Conservation (phyloP, 2,329 filamentous ascomycete species). For the Didymella lethalis region DNA sequence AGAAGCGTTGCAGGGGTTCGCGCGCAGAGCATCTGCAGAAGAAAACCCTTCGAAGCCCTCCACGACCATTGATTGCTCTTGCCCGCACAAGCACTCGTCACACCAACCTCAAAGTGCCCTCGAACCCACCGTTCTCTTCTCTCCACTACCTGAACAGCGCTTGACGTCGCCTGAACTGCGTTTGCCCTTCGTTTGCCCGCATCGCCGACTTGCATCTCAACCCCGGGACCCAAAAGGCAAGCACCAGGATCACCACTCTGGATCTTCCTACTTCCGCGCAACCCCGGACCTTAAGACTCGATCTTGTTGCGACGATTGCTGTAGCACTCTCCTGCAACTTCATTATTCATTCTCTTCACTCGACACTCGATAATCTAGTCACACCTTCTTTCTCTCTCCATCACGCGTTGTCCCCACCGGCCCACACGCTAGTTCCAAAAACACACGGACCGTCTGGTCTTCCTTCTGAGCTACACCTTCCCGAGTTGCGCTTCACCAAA, state of each 20-base stretch:
- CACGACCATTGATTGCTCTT: constrained; percentile 24
- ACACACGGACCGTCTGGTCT: constrained; percentile 26
- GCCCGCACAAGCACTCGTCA: constrained; percentile 25
- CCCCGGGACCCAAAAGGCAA: constrained; percentile 24
- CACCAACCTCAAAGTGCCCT: constrained; percentile 14
- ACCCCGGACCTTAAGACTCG: constrained; percentile 16
- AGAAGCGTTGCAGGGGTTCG: constrained; percentile 31
- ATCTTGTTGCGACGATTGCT: constrained; percentile 16
- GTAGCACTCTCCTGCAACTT: constrained; percentile 21
- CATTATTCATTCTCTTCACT: constrained; percentile 20
- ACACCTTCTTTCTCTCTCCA: constrained; percentile 8
- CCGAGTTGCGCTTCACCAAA: constrained; percentile 10
- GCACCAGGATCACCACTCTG: constrained; percentile 27
- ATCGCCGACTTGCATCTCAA: constrained; percentile 15
- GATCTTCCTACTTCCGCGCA: constrained; percentile 23
- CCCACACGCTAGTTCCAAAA: constrained; percentile 27
- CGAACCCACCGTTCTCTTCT: constrained; percentile 19
- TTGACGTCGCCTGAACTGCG: constrained; percentile 24
- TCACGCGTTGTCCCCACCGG: constrained; percentile 27
- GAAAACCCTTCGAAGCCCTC: constrained; percentile 37
- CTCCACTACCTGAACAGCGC: constrained; percentile 9
- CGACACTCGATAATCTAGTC: constrained; percentile 16
- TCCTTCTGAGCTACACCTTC: constrained; percentile 11
- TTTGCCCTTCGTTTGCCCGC: constrained; percentile 31
- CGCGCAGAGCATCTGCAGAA: constrained; percentile 20